These are phyloP conservation scores for Pythium vanterpoolii DNA, from an alignment of 352 stramenopile genomes.

Conservation along the genomic window DNA sequence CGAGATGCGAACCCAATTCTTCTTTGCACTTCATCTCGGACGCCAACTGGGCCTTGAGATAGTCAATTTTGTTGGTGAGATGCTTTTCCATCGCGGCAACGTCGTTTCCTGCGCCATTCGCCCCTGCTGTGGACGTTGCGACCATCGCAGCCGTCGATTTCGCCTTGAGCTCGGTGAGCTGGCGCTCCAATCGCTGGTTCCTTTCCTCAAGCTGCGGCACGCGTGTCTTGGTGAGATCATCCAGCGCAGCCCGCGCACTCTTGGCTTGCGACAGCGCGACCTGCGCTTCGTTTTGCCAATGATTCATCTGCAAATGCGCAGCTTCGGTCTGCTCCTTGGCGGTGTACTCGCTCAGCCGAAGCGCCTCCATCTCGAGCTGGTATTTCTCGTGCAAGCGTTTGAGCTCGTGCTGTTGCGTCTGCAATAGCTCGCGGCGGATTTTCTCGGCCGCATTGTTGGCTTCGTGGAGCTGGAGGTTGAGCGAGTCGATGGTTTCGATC, in stretches of 20 bases:
- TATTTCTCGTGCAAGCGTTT: slow-evolving; percentile 66
- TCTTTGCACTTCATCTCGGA: slow-evolving; percentile 87
- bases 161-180: slow-evolving; percentile 41
- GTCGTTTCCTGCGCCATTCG: slow-evolving; percentile 18
- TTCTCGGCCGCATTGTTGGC: slow-evolving; percentile 37
- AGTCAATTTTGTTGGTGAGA: slow-evolving; percentile 76
- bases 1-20: slow-evolving; percentile 65
- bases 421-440: slow-evolving; percentile 31
- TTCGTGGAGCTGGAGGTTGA: slow-evolving; percentile 60
- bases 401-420: slow-evolving; percentile 47
- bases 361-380: slow-evolving; percentile 58
- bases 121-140: background rate
- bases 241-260: slow-evolving; percentile 39
- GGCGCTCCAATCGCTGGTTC: slow-evolving; percentile 52
- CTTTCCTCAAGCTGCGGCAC: slow-evolving; percentile 59
- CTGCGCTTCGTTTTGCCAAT: slow-evolving; percentile 52
- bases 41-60: slow-evolving; percentile 75
- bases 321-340: slow-evolving; percentile 55
- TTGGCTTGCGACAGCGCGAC: slow-evolving; percentile 49
- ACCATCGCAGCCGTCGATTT: background rate
- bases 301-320: slow-evolving; percentile 41
- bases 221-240: slow-evolving; percentile 50
- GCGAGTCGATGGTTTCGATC: slow-evolving; percentile 70
- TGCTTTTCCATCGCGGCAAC: slow-evolving; percentile 64
- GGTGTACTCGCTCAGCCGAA: slow-evolving; percentile 58